Evolutionary conservation across 768 basidiomycete species (phyloP), one percentile per base, ranked within the genome.

Genomic region (Cantharellus anzutake): DNA sequence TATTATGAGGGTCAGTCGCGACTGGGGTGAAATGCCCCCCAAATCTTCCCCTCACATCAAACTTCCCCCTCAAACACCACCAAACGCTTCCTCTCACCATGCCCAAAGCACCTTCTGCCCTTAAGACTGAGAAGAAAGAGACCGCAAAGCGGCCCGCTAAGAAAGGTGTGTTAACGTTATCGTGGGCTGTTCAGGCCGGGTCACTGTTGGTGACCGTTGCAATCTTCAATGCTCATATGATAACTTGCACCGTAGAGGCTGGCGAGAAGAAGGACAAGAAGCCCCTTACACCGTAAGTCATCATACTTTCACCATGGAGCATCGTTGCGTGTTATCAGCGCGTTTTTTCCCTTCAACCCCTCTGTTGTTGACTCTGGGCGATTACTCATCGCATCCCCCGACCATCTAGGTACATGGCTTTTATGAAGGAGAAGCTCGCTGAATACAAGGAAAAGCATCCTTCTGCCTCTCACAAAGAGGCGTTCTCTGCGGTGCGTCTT

Each of bases 401-500:
- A n/a, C 20, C 11, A 7, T 48, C 11, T 48, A 55, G 52, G 11
- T 82, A 82, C 67, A 79, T 81, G 65, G 68, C 75, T 51, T 82
- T 76, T 65, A 76, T 81, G 64, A 73, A 75, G 61, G 73, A 73
- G 5, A 67, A 80, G 63, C 78, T 82, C 74, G 78, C 78, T 62
- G 71, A 71, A 14, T 82, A 78, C 76, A 78, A 74, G 60, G 76
- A 74, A 53, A 75, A 72, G 16, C 74, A 82, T 64, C 76, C 79
- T 42, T 76, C 60, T 65, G 70, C 51, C 65, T 72, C 64, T n/a
- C 65, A 71, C 63, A 81, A 76, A 68, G 80, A 82, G 7, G 80
- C 77, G 57, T 81, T 83, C 73, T 63, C 64, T 2, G 70, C 70
- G 53, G 75, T 74, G 63, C 56, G 70, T 67, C n/a, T 56, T 41